Conservation (phyloP, 2,329 filamentous ascomycete genomes). For the Cadophora luteo-olivacea region DNA sequence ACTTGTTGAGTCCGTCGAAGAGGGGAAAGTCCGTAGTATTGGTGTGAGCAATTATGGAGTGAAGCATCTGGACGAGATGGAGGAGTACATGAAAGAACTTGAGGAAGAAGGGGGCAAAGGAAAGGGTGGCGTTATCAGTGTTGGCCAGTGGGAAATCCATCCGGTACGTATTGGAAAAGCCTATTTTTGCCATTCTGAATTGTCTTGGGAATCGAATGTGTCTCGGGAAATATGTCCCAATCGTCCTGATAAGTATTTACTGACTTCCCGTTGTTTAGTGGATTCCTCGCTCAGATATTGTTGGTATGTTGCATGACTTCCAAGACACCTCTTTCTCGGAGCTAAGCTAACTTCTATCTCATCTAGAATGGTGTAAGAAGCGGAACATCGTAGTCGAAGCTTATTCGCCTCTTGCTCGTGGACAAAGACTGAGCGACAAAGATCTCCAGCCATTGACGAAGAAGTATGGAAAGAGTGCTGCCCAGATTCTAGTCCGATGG, state of each 20-base stretch:
- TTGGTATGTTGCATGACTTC: constrained; percentile 40
- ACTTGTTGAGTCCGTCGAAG: constrained; percentile 67
- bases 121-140: constrained; percentile 75
- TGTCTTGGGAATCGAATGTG: too few species aligned
- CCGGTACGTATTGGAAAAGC: constrained; percentile 50
- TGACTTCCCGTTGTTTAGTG: constrained; percentile 51
- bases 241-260: too few species aligned
- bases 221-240: too few species aligned
- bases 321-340: neutral
- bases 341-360: neutral
- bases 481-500: constrained; percentile 82
- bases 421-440: constrained; percentile 73
- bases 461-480: constrained; percentile 76
- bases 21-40: constrained; percentile 65
- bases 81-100: constrained; percentile 64
- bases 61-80: constrained; percentile 66
- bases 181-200: too few species aligned
- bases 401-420: constrained; percentile 67
- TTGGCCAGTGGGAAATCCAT: constrained; percentile 90
- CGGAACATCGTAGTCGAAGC: constrained; percentile 68
- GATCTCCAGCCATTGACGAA: constrained; percentile 68
- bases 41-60: constrained; percentile 72
- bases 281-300: constrained; percentile 80
- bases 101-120: constrained; percentile 66
- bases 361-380: constrained; percentile 69